Evolutionary conservation across 495 filamentous ascomycete genomes (phyloP), one percentile per base, ranked within the genome.

Genomic region (Penicillium roqueforti): DNA sequence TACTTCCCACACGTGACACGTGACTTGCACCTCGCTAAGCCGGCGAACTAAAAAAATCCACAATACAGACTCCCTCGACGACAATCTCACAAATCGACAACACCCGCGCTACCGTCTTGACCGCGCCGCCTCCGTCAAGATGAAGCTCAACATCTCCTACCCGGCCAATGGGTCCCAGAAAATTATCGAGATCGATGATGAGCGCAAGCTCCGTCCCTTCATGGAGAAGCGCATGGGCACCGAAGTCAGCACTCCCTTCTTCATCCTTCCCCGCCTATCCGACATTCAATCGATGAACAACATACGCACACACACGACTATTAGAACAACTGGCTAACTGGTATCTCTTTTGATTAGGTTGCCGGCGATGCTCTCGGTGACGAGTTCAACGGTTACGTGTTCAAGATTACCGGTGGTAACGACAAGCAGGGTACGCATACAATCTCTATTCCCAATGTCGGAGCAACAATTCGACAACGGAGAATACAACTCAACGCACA

Each of bases 91-190:
- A 66, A 64, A 69, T 77, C 72, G 74, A 75, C 74, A 73, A 75
- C 47, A 72, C 62, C 68, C 67, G 70, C 74, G 72, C 70, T 74
- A 74, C 71, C 73, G 74, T 77, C 74, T 77, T 77, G 73, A 77
- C 73, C 70, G 74, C 73, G 74, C 73, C 69, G 62, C 70, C 64
- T 63, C 67, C 71, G 74, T 76, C 74, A 77, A 77, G 74, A 89
- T 89, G 87, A 89, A 95, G 87, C 82, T 95, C 82, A 95, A 96
- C 85, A 92, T 96, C 79, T 95, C 89, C 76, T 91, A 89, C 83
- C 93, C 95, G 68, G 87, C 91, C 81, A 97, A 97, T 80, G 93
- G 93, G 84, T 89, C 89, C 65, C 93, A 98, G 77, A 98, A 98
- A 81, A 84, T 98, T 63, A 86, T 98, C 79, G 93, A 98, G 70